Evolutionary conservation across 202 grass and related monocot species (phyloP), one percentile per base, ranked within the genome.

Genomic region (Schoenoplectus triqueter): DNA sequence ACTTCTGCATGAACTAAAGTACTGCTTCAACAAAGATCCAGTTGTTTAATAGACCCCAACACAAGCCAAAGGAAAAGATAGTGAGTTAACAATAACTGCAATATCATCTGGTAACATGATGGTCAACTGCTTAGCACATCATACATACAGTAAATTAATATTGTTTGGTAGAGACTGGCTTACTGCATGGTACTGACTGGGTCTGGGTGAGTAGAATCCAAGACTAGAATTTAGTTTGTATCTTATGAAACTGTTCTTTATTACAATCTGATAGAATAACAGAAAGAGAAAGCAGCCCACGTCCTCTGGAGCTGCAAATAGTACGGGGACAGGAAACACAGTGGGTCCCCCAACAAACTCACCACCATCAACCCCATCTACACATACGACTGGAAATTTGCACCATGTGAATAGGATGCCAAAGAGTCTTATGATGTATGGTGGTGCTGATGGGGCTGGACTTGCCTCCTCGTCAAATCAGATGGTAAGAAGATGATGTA

Each of bases 391-490:
- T 89, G 90, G 90, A 63, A 98, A 92, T 65, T 82, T 90, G 85
- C 87, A 87, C 71, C 89, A 96, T 47, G 86, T 91, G 47, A 87
- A 84, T 51, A 90, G 72, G 78, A 87, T 90, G 85, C 73, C 89
- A 0, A 98, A 96, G 86, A 92, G 90, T 87, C 68, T 94, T 83
- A 91, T 99, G 93, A 94, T 99, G 86, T 99, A 99, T 86, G 93
- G 93, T 78, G 91, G 93, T 50, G 64, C 86, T 2, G 97, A 99
- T 57, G 93, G 93, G 84, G 80, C 97, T 65, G 97, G 96, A 82
- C 91, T 96, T 4, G 89, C 90, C 66, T 89, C 97, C 70, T 99
- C 97, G 87, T 99, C 97, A 92, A 99, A 94, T 90, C 97, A 99
- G 87, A 94, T 99, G 88, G 97, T 98, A 85, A 73, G 48, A 79